Evolutionary conservation across 495 filamentous ascomycete genomes (phyloP), one percentile per base, ranked within the genome.

Genomic region (Penicillium antarcticum): DNA sequence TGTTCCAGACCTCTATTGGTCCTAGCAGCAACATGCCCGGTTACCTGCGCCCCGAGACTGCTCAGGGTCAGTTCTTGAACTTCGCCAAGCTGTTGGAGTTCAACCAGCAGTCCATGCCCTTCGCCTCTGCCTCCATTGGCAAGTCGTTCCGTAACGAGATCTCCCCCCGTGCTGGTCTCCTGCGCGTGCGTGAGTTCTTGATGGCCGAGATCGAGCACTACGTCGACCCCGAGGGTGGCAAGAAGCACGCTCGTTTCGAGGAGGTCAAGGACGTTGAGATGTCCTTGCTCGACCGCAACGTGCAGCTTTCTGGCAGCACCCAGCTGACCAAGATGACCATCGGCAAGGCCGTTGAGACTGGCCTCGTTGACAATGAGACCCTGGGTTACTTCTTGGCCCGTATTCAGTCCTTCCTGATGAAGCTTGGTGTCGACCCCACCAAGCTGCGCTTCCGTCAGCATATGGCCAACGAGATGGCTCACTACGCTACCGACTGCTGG

Each of bases 381-480:
- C 77, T 92, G n/a, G 88, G 88, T 40, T 92, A 92, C 73, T 92
- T 92, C 75, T 75, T 92, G 31, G 88, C 82, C 39, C 80, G 88
- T 39, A 91, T 91, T 52, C 83, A 85, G 61, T 73, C 80, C 17
- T 92, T 91, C 79, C 72, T 92, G 33, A 55, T 79, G 46, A 83
- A 80, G 64, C 70, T 92, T 36, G 88, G 88, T 55, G 71, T 87
- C 10, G 86, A 92, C 61, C 68, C 71, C 56, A 73, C 62, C 42
- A 91, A 91, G 73, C 74, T 92, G 32, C 86, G 88, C 21, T 92
- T 92, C 78, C 79, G 88, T 42, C 87, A 92, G 66, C 88, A 92
- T 69, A 91, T 92, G 86, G 78, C 79, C 45, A 86, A 86, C 67
- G 85, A 83, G 75, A 91, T 85, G 88, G 88, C 88, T 19, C 88